Conservation (phyloP, 192 early-diverging fungal genomes). For the Glomus cerebriforme region DNA sequence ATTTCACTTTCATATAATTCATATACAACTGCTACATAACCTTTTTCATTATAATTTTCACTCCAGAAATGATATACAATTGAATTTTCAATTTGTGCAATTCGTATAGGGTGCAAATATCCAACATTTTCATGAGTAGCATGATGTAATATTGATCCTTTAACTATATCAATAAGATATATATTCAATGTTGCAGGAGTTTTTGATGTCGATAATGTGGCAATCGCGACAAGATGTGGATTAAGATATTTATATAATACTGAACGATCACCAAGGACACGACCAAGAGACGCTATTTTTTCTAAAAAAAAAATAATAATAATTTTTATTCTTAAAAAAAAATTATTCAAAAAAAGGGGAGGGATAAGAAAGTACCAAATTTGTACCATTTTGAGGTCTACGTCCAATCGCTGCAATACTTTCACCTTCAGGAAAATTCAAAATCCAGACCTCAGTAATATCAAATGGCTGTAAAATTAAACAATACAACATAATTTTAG, state of each 20-base stretch:
- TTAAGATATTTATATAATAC: slow-evolving; percentile 99
- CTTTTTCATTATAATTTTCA: slow-evolving; percentile 65
- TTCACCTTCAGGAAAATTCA: slow-evolving; percentile 62
- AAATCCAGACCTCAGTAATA: slow-evolving; percentile 43
- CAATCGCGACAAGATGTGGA: slow-evolving; percentile 83
- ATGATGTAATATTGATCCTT: slow-evolving; percentile 80
- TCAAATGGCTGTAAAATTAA: not conserved
- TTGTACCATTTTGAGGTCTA: slow-evolving; percentile 40
- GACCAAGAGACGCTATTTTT: slow-evolving; percentile 84
- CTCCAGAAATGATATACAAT: slow-evolving; percentile 91
- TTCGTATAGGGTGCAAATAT: slow-evolving; percentile 59
- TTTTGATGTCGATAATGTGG: slow-evolving; percentile 53
- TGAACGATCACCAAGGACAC: slow-evolving; percentile 90
- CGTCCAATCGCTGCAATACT: slow-evolving; percentile 45
- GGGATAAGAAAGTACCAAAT: not conserved
- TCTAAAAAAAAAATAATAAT: slow-evolving; percentile 37
- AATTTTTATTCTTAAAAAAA: not conserved
- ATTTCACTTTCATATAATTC: slow-evolving; percentile 87
- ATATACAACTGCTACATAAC: slow-evolving; percentile 76
- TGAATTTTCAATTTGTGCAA: slow-evolving; percentile 84
- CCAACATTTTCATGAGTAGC: slow-evolving; percentile 62
- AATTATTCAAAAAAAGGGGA: too few species aligned
- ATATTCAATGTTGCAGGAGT: slow-evolving; percentile 55
- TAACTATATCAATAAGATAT: slow-evolving; percentile 88
- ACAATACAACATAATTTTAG: not conserved